phyloP scores from a whole-genome alignment of 352 stramenopile species.

The Phytophthora europaea region DNA sequence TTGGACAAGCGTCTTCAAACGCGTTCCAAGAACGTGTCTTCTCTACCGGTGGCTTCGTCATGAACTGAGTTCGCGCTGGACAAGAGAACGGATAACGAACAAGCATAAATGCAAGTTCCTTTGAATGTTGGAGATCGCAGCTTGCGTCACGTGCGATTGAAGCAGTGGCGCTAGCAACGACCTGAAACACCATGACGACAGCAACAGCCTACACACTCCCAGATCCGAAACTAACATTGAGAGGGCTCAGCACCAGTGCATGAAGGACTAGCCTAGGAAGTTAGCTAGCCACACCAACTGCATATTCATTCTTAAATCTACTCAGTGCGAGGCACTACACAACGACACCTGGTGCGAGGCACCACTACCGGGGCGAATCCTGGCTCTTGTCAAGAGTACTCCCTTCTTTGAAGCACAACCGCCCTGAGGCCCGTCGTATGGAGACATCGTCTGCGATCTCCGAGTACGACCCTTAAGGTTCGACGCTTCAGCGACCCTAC shows the following conservation, averaged over 20 bases:
- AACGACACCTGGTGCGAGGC: background rate
- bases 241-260: background rate
- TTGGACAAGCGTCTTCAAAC: no score
- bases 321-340: background rate
- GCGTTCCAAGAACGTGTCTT: no score
- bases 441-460: no score
- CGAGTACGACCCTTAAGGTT: no score
- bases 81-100: no score
- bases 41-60: no score
- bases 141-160: background rate
- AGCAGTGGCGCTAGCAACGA: background rate
- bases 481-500: no score
- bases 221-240: background rate
- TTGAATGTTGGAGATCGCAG: conserved; percentile 10
- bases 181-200: background rate
- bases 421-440: no score
- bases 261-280: background rate
- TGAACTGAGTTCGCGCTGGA: no score
- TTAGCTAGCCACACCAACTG: background rate
- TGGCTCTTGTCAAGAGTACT: background rate
- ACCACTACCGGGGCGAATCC: background rate
- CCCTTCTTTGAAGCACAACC: no score
- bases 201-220: background rate
- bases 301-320: conserved; percentile 2
- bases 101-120: no score